Conservation (phyloP, 2,329 filamentous ascomycete species). For the Colletotrichum aenigma region DNA sequence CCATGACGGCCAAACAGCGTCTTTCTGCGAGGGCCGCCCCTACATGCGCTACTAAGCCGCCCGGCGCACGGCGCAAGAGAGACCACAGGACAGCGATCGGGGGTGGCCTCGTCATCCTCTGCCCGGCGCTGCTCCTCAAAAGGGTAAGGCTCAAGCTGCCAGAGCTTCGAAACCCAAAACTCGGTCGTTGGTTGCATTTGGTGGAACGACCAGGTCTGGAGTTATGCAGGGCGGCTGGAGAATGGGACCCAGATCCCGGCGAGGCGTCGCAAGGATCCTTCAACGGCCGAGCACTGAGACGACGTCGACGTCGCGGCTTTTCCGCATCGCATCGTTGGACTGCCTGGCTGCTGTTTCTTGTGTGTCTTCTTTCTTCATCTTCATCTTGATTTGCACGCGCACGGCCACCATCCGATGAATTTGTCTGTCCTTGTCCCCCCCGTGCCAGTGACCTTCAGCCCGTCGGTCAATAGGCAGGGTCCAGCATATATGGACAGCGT, state of each 20-base stretch:
- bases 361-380: neutral
- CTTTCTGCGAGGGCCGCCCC: neutral
- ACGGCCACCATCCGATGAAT: neutral
- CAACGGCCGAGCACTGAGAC: slow-evolving; percentile 8
- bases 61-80: neutral
- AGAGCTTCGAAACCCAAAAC: slow-evolving; percentile 20
- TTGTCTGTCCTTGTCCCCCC: neutral
- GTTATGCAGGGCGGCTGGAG: slow-evolving; percentile 13
- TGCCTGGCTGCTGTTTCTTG: neutral
- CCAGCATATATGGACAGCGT: neutral
- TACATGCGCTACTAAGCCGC: neutral
- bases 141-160: slow-evolving; percentile 15
- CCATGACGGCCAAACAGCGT: neutral
- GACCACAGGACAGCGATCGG: neutral
- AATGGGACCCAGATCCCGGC: slow-evolving; percentile 1
- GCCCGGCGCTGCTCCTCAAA: slow-evolving; percentile 4
- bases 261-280: slow-evolving; percentile 12
- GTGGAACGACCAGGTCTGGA: slow-evolving; percentile 18
- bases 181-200: slow-evolving; percentile 17
- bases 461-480: neutral
- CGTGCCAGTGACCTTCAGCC: neutral
- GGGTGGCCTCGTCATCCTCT: slow-evolving; percentile 17
- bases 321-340: neutral
- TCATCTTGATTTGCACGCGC: neutral
- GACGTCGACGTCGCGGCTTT: slow-evolving; percentile 6